Base-by-base conservation (phyloP, 305 asterid genomes). In the Fraxinus latifolia region DNA sequence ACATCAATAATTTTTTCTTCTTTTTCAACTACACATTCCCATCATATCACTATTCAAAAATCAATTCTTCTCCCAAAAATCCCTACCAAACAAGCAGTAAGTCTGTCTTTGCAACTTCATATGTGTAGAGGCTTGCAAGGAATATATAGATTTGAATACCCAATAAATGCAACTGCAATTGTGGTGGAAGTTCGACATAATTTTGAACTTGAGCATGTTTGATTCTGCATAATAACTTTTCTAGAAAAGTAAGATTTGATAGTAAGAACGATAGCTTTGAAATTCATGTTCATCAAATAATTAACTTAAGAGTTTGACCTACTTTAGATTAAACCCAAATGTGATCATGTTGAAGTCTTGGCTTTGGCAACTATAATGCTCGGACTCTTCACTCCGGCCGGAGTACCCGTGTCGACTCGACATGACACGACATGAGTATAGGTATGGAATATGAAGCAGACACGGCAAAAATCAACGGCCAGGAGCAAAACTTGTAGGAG, bases 181-280 rank as follows among this genome's bases (percentile, higher is more conserved):
- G 31, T 42, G 65, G 15, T 81, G 31, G 44, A 17, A 78, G 71
- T 78, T 74, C 27, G 44, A 33, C 67, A 65, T 78, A 77, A 25
- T 73, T 23, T 1, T 42, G 80, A 84, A 81, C 70, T 33, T 21
- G 33, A 71, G 12, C 3, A 9, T 42, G 31, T 7, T 23, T 62
- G 32, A 21, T 8, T 62, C 0, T 62, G 71, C n/a, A 21, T 23
- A 62, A 21, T 7, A 62, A 62, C 67, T 55, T 55, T 55, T 17
- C 25, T 6, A 55, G 67, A 17, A 55, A 55, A 5, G 67, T 6
- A 5, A 55, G 25, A 17, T 55, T 55, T 17, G 67, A 5, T 55
- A 5, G 67, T 55, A n/a, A 55, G 25, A 55, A 55, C 8, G 11
- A 17, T 17, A 6, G 25, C 67, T 17, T 55, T 55, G 67, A 55